These are phyloP conservation scores for Yamadazyma buinensis DNA, from an alignment of 1,139 yeast genomes.

Conservation along the genomic window DNA sequence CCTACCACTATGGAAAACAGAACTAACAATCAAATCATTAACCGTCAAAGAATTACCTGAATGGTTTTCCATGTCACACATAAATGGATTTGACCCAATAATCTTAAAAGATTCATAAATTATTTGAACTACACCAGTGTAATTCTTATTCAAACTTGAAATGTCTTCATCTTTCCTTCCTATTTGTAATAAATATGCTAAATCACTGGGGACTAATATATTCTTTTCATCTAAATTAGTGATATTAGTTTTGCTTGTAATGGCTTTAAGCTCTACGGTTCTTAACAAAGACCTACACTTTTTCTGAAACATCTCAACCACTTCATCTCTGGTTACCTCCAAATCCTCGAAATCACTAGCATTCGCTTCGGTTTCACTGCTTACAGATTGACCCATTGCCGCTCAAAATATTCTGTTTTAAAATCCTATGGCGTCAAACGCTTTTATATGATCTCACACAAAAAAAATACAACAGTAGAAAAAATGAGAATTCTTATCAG, in stretches of 20 bases:
- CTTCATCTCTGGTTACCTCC: slow-evolving; percentile 16
- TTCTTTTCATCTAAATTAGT: slow-evolving; percentile 17
- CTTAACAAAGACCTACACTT: slow-evolving; percentile 19
- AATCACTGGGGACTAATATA: slow-evolving; percentile 18
- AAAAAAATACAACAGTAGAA: too few relatives aligned
- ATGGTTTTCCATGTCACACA: slow-evolving; percentile 13
- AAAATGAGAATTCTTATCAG: too few relatives aligned
- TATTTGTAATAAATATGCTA: slow-evolving; percentile 20
- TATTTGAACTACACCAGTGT: slow-evolving; percentile 12
- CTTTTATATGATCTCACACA: too few relatives aligned
- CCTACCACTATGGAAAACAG: slow-evolving; percentile 25
- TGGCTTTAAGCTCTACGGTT: slow-evolving; percentile 22
- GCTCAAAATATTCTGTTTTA: slow-evolving; percentile 20
- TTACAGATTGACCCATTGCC: slow-evolving; percentile 20
- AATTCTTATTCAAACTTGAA: slow-evolving; percentile 4
- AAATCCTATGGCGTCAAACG: slow-evolving; percentile 28
- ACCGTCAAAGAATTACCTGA: slow-evolving; percentile 15
- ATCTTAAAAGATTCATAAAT: slow-evolving; percentile 24
- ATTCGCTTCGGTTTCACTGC: slow-evolving; percentile 7
- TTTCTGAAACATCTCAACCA: slow-evolving; percentile 18
- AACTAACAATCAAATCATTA: slow-evolving; percentile 23
- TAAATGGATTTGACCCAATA: slow-evolving; percentile 31
- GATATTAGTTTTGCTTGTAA: slow-evolving; percentile 21
- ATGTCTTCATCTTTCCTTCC: slow-evolving; percentile 11
- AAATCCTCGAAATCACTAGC: not conserved